These are phyloP conservation scores for Eucalyptus regnans DNA, from an alignment of 345 rosid genomes.

Conservation along the genomic window DNA sequence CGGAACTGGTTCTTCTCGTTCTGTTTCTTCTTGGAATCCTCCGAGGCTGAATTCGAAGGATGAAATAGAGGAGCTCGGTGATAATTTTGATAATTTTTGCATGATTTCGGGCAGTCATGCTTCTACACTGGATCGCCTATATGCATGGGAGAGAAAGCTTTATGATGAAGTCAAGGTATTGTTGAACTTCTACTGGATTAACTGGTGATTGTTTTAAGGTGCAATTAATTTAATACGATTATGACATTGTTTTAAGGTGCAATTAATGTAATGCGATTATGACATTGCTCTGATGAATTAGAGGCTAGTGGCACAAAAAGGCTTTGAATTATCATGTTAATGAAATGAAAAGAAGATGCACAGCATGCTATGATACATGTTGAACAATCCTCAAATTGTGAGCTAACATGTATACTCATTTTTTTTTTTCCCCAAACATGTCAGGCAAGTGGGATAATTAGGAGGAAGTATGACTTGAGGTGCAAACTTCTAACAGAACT, in stretches of 20 bases:
- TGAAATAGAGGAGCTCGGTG: conserved; percentile 47
- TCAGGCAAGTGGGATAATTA: conserved; percentile 72
- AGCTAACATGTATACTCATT: not conserved
- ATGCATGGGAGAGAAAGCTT: conserved; percentile 98
- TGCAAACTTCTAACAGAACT: conserved; percentile 53
- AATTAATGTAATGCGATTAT: not conserved
- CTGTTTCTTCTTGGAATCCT: conserved; percentile 70
- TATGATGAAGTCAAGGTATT: conserved; percentile 95
- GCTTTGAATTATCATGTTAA: not conserved
- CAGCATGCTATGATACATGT: not conserved
- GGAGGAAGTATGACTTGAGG: conserved; percentile 61
- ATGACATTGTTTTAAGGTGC: not conserved
- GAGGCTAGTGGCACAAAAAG: not conserved
- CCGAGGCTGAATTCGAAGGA: conserved; percentile 44
- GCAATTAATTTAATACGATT: not conserved
- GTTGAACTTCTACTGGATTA: not conserved
- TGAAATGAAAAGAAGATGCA: not conserved
- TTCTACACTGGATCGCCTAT: conserved; percentile 83
- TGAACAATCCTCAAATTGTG: not conserved
- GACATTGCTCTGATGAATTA: not conserved
- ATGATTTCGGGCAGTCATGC: conserved; percentile 95
- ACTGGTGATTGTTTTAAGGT: not conserved
- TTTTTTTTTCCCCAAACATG: not conserved
- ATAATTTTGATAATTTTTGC: conserved; percentile 55
- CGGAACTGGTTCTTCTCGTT: conserved; percentile 75